phyloP scores from a whole-genome alignment of 257 asterid species.

The Scutellaria galericulata region DNA sequence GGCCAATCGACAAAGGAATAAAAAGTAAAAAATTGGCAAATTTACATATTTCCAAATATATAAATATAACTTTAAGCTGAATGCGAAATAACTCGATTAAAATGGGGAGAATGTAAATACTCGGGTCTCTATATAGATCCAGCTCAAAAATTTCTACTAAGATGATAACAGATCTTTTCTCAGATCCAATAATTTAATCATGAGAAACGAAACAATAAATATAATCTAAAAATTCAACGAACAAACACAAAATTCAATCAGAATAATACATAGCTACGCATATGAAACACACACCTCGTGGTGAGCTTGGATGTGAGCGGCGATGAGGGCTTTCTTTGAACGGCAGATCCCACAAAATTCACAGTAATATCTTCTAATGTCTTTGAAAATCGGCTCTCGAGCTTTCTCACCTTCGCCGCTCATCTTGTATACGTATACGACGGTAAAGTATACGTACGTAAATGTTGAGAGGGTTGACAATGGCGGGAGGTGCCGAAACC shows the following conservation, averaged over 20 bases:
- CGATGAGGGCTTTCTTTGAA: slow-evolving; percentile 76
- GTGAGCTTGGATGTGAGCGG: slow-evolving; percentile 61
- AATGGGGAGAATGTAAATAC: background rate
- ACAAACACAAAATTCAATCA: background rate
- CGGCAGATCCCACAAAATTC: slow-evolving; percentile 88
- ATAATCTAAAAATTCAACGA: background rate
- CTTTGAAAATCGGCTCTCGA: slow-evolving; percentile 57
- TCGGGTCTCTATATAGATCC: slow-evolving; percentile 46
- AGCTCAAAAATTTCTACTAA: slow-evolving; percentile 32
- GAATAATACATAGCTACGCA: background rate
- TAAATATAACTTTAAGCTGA: background rate
- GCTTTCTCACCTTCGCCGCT: slow-evolving; percentile 38
- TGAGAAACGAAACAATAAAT: background rate
- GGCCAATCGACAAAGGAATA: slow-evolving; percentile 26
- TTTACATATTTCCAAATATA: background rate
- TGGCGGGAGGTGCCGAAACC: slow-evolving; percentile 10
- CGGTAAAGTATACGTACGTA: background rate
- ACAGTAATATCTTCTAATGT: slow-evolving; percentile 75
- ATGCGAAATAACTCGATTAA: background rate
- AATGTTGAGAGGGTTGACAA: background rate
- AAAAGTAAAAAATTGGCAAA: background rate
- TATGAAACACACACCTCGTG: slow-evolving; percentile 58
- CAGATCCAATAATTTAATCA: background rate
- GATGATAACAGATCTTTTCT: slow-evolving; percentile 44
- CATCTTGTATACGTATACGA: slow-evolving; percentile 27